phyloP scores from a whole-genome alignment of 805 yeast genomes.

The Candida insectorum region DNA sequence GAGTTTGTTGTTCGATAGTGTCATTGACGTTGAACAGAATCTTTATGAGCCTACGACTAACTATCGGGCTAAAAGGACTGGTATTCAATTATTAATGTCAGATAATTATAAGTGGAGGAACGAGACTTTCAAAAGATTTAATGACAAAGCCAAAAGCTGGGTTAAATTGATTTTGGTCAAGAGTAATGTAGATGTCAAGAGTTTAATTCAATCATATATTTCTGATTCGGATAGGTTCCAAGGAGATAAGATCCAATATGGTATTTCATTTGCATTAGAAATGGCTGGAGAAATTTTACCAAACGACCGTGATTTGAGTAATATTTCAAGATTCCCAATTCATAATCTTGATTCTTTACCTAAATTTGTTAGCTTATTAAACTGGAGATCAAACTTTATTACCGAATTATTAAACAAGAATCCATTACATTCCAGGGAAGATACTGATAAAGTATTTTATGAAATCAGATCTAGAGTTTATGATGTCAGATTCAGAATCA shows the following conservation, averaged over 20 bases:
- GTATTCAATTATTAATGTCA: constrained; percentile 56
- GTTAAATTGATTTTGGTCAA: constrained; percentile 50
- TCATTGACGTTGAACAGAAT: constrained; percentile 77
- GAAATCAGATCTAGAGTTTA: constrained; percentile 24
- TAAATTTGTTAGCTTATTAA: constrained; percentile 70
- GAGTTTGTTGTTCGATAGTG: constrained; percentile 71
- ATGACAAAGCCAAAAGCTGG: constrained; percentile 66
- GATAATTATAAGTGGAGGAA: constrained; percentile 77
- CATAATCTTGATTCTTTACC: constrained; percentile 58
- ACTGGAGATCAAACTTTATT: constrained; percentile 56
- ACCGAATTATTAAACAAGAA: constrained; percentile 29
- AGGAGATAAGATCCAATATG: constrained; percentile 52
- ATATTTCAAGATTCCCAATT: constrained; percentile 36
- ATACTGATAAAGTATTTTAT: constrained; percentile 23
- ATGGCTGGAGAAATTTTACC: constrained; percentile 75
- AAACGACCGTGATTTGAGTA: constrained; percentile 61
- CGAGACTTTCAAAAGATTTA: constrained; percentile 58
- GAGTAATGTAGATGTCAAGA: constrained; percentile 71
- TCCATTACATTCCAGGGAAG: constrained; percentile 24
- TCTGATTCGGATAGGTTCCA: constrained; percentile 38
- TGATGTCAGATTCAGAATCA: constrained; percentile 10
- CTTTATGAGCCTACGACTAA: constrained; percentile 81
- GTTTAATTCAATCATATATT: constrained; percentile 74
- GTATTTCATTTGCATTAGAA: constrained; percentile 87
- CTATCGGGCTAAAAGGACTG: constrained; percentile 45